Percentiles rank a stretch among this genome's conserved stretches.
Conservation (phyloP, 768 basidiomycete genomes). For the Mycena amicta region DNA sequence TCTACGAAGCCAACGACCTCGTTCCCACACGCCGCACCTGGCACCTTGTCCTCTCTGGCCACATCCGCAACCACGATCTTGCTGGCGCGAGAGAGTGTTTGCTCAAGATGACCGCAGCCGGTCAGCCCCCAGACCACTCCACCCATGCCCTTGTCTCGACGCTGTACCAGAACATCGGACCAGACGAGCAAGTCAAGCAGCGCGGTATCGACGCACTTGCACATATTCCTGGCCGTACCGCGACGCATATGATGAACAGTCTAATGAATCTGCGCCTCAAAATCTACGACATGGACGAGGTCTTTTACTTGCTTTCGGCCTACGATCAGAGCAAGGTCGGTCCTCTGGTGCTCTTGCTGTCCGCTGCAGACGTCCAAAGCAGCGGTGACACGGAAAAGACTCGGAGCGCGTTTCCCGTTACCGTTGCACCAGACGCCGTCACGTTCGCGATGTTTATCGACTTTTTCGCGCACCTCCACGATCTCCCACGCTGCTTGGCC, state of each 20-base stretch:
- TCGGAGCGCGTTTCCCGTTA: slow-evolving; percentile 12
- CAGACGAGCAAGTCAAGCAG: slow-evolving; percentile 54
- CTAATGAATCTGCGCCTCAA: slow-evolving; percentile 67
- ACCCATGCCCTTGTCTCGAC: slow-evolving; percentile 64
- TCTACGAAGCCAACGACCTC: slow-evolving; percentile 51
- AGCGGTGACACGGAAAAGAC: neutral
- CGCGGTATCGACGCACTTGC: slow-evolving; percentile 52
- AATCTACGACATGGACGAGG: slow-evolving; percentile 48
- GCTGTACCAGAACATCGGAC: slow-evolving; percentile 58
- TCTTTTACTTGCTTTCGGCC: slow-evolving; percentile 47
- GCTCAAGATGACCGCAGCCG: slow-evolving; percentile 58
- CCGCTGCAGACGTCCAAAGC: slow-evolving; percentile 12
- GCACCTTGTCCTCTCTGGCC: slow-evolving; percentile 66
- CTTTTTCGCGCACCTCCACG: slow-evolving; percentile 46
- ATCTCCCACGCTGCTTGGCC: slow-evolving; percentile 47
- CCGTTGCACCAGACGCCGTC: slow-evolving; percentile 49
- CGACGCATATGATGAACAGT: slow-evolving; percentile 66
- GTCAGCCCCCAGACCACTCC: slow-evolving; percentile 52
- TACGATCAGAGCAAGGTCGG: slow-evolving; percentile 16
- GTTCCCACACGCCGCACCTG: slow-evolving; percentile 64
- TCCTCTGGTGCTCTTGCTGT: slow-evolving; percentile 11
- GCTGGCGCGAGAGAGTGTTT: slow-evolving; percentile 54
- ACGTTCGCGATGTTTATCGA: slow-evolving; percentile 70
- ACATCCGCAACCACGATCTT: slow-evolving; percentile 70
- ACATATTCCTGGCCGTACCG: slow-evolving; percentile 38